These are phyloP conservation scores for Plantago ovata DNA, from an alignment of 257 asterid species.

Conservation along the genomic window DNA sequence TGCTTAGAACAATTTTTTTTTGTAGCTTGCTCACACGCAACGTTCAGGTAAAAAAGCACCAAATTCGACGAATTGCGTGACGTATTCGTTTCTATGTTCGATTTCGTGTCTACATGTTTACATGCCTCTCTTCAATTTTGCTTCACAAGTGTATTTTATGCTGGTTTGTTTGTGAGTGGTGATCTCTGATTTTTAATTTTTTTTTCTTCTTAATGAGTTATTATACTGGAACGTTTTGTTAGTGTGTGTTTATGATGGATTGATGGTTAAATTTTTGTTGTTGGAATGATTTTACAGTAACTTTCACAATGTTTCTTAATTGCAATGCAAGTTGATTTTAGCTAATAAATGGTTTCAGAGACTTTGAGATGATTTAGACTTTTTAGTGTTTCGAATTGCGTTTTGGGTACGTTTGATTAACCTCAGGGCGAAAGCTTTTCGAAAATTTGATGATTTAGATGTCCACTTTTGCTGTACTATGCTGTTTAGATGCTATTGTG, in stretches of 20 bases:
- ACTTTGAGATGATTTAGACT: too few species aligned
- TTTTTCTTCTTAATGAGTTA: background rate
- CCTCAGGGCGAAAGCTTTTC: too few species aligned
- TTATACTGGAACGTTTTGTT: background rate
- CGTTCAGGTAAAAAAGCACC: constrained; percentile 27
- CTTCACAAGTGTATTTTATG: background rate
- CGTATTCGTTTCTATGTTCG: constrained; percentile 1
- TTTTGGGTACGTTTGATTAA: too few species aligned
- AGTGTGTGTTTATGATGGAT: background rate
- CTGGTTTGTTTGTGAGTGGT: background rate
- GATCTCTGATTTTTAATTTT: background rate
- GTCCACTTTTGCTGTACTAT: background rate
- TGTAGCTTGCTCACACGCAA: constrained; percentile 18
- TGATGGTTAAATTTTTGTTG: too few species aligned
- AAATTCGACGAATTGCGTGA: background rate
- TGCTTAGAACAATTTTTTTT: background rate
- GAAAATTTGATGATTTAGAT: too few species aligned
- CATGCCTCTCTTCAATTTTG: background rate
- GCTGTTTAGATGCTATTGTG: constrained; percentile 11
- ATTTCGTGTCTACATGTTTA: background rate
- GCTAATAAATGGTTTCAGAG: too few species aligned
- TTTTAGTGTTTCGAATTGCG: too few species aligned
- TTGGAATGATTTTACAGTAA: too few species aligned
- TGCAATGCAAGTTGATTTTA: too few species aligned
- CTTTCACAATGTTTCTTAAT: too few species aligned